phyloP scores from a whole-genome alignment of 805 yeast genomes.

The Pichia californica region DNA sequence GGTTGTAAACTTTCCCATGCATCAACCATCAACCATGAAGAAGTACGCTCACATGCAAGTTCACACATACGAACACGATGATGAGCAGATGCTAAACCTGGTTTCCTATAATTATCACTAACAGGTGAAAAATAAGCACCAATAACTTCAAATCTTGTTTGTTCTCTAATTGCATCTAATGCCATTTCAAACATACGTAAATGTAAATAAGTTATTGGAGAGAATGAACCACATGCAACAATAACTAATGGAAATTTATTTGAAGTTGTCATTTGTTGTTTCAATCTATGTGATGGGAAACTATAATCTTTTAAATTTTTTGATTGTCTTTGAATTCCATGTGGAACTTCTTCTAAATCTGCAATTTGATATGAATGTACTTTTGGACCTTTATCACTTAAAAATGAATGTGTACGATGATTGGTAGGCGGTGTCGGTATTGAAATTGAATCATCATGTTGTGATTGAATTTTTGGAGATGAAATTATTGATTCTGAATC shows the following conservation, averaged over 20 bases:
- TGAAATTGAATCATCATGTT: background rate
- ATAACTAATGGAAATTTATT: constrained; percentile 84
- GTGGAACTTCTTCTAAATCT: constrained; percentile 94
- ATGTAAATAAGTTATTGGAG: constrained; percentile 92
- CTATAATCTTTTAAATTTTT: constrained; percentile 56
- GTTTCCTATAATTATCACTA: constrained; percentile 84
- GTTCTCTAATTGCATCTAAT: constrained; percentile 83
- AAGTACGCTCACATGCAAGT: constrained; percentile 92
- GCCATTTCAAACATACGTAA: constrained; percentile 99
- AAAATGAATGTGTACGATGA: constrained; percentile 25
- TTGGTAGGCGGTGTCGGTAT: constrained; percentile 9
- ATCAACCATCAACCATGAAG: constrained; percentile 97
- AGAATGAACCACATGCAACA: constrained; percentile 96
- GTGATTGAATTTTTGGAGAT: background rate
- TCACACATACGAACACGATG: constrained; percentile 98
- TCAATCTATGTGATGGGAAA: constrained; percentile 85
- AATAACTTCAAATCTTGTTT: constrained; percentile 87
- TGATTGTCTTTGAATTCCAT: constrained; percentile 87
- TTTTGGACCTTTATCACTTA: constrained; percentile 33
- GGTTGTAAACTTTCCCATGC: constrained; percentile 98
- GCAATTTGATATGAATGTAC: constrained; percentile 66
- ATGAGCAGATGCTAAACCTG: constrained; percentile 81
- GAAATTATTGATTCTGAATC: background rate
- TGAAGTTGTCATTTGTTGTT: constrained; percentile 60
- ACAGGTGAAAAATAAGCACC: constrained; percentile 98